Conservation (phyloP, 257 asterid species). For the Anisodus acutangulus region DNA sequence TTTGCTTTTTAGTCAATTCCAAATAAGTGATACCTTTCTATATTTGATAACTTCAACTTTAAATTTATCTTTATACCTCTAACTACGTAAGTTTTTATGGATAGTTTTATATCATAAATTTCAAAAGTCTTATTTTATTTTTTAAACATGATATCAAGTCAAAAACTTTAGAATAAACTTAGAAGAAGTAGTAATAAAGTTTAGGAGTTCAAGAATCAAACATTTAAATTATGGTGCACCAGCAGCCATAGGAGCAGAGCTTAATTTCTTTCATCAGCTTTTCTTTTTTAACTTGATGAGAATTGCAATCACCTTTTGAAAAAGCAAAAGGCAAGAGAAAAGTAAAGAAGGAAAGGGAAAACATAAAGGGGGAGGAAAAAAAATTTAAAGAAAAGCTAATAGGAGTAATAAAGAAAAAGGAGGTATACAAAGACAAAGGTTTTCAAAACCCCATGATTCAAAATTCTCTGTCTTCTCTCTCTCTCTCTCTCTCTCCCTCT, state of each 20-base stretch:
- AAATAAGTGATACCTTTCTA: no score
- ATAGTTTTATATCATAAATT: no score
- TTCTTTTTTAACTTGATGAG: slow-evolving; percentile 40
- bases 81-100: no score
- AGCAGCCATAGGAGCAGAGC: slow-evolving; percentile 20
- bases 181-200: neutral
- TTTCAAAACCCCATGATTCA: slow-evolving; percentile 48
- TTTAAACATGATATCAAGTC: no score
- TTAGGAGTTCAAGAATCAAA: neutral
- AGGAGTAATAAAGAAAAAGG: slow-evolving; percentile 42
- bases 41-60: no score
- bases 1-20: no score
- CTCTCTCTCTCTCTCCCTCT: slow-evolving; percentile 20
- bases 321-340: slow-evolving; percentile 51
- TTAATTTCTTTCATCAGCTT: neutral
- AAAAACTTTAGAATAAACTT: no score
- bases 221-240: neutral
- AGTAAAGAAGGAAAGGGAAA: slow-evolving; percentile 43
- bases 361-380: slow-evolving; percentile 35
- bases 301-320: slow-evolving; percentile 47
- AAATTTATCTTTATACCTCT: no score
- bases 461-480: neutral
- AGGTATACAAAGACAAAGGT: slow-evolving; percentile 46
- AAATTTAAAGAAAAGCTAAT: slow-evolving; percentile 37
- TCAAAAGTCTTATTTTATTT: no score